phyloP scores from a whole-genome alignment of 2,329 filamentous ascomycete genomes.

The Fusarium euwallaceae region DNA sequence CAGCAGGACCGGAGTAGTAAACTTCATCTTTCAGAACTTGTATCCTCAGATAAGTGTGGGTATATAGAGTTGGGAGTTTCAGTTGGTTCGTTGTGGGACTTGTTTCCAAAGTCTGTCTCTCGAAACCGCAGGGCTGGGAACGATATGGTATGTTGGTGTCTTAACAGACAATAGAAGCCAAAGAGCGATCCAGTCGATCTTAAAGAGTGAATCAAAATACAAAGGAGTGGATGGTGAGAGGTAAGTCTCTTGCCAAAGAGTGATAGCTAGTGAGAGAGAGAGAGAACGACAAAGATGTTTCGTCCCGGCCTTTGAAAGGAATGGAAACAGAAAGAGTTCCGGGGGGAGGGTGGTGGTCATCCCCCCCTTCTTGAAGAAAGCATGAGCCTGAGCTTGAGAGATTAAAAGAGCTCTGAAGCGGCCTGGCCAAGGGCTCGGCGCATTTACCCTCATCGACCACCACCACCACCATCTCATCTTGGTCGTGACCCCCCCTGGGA shows the following conservation, averaged over 20 bases:
- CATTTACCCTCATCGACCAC: conserved; percentile 11
- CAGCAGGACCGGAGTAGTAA: conserved; percentile 44
- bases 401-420: conserved; percentile 32
- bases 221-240: conserved; percentile 39
- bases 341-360: not conserved
- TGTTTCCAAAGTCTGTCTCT: not conserved
- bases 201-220: conserved; percentile 29
- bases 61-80: not conserved
- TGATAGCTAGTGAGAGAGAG: conserved; percentile 14
- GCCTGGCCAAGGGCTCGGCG: conserved; percentile 24
- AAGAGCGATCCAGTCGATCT: conserved; percentile 31
- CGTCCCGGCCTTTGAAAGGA: conserved; percentile 36
- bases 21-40: conserved; percentile 48
- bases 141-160: conserved; percentile 21
- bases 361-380: conserved; percentile 5
- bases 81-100: conserved; percentile 10
- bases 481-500: not conserved
- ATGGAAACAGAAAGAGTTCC: conserved; percentile 15
- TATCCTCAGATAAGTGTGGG: not conserved
- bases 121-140: not conserved
- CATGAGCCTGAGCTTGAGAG: conserved; percentile 10
- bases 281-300: conserved; percentile 23
- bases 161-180: conserved; percentile 20
- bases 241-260: conserved; percentile 22
- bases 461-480: conserved; percentile 4